Evolutionary conservation across 208 protist genomes (phyloP).

Genomic region (Leptomonas pyrrhocoris): DNA sequence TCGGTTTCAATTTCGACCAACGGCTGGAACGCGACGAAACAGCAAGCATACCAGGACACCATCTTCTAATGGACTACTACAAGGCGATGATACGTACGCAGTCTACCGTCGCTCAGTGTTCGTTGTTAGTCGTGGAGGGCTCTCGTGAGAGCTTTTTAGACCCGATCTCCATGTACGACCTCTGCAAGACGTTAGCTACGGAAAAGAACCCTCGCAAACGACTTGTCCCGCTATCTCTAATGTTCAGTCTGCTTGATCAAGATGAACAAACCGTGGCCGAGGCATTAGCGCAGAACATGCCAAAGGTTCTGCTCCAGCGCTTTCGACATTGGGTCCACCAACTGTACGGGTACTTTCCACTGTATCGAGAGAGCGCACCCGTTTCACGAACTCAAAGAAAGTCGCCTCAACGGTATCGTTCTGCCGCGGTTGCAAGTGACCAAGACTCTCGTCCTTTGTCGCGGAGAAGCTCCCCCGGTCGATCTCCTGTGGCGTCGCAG

Average conservation of each 20-base stretch:
- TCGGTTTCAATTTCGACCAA: conserved; percentile 51
- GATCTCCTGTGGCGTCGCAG: conserved; percentile 13
- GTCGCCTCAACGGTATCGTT: conserved; percentile 33
- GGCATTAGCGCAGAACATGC: conserved; percentile 57
- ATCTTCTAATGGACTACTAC: conserved; percentile 43
- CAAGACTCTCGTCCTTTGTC: conserved; percentile 23
- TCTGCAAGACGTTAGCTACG: conserved; percentile 69
- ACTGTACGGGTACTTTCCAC: conserved; percentile 54
- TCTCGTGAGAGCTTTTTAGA: conserved; percentile 84
- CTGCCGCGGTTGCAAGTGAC: conserved; percentile 30
- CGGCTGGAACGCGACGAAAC: conserved; percentile 36
- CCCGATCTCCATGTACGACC: conserved; percentile 74
- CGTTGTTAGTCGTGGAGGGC: conserved; percentile 74
- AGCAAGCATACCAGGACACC: conserved; percentile 17
- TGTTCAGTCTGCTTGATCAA: conserved; percentile 86
- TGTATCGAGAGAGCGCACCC: conserved; percentile 12
- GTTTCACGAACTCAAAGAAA: conserved; percentile 12
- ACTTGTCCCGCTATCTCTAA: conserved; percentile 74
- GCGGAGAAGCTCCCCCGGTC: conserved; percentile 21
- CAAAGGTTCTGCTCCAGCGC: conserved; percentile 63
- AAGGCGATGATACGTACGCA: conserved; percentile 57
- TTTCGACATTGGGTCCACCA: conserved; percentile 74
- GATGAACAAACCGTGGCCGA: conserved; percentile 77
- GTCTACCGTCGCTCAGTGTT: conserved; percentile 59
- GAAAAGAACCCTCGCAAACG: conserved; percentile 72